Percentiles rank a stretch among this genome's conserved stretches.
Evolutionary conservation across 441 rosid genomes (phyloP).

Genomic region (Populus hybrid): DNA sequence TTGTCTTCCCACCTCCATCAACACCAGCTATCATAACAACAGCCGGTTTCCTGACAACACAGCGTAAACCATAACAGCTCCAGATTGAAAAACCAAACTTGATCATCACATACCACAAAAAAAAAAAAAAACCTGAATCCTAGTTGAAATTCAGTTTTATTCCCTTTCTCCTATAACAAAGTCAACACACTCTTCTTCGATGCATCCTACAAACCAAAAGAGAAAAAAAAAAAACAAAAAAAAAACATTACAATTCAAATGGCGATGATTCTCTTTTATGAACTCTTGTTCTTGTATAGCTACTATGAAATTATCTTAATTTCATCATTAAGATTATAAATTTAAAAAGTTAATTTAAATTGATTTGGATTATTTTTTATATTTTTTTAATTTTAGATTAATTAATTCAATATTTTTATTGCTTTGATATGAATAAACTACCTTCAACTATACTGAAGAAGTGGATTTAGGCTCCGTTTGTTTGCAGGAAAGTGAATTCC

Average conservation of each 20-base stretch:
- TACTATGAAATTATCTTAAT: conserved; percentile 45
- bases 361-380: no score
- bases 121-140: conserved; percentile 61
- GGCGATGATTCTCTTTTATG: neutral
- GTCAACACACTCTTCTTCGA: conserved; percentile 72
- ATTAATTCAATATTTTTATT: no score
- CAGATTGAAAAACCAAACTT: neutral
- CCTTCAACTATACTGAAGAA: no score
- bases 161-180: conserved; percentile 58
- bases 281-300: neutral
- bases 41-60: conserved; percentile 74
- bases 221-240: neutral
- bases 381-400: no score
- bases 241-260: neutral
- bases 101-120: neutral
- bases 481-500: no score
- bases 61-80: neutral
- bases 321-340: conserved; percentile 58
- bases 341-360: no score
- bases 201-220: conserved; percentile 52
- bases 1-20: conserved; percentile 95
- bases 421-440: no score
- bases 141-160: conserved; percentile 76
- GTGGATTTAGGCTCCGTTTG: no score
- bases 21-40: conserved; percentile 83